Evolutionary conservation across 768 basidiomycete species (phyloP).

Genomic region (Tubosaeta brunneosetosa): DNA sequence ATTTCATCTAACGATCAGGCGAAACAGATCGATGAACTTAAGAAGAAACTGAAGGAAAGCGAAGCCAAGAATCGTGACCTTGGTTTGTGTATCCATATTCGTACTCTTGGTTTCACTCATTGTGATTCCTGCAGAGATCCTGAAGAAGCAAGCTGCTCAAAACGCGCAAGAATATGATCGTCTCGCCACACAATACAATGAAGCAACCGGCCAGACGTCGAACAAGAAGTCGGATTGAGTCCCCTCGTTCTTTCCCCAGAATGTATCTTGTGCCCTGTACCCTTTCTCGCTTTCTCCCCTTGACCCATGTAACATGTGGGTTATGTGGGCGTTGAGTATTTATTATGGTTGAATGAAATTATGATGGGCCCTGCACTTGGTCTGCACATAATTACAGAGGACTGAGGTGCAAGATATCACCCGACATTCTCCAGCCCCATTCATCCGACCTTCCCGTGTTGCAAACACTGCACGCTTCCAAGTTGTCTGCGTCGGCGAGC

Average conservation of each 20-base stretch:
- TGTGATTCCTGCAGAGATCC: conserved; percentile 45
- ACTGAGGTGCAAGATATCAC: no score
- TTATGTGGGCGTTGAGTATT: background rate
- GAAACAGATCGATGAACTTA: conserved; percentile 58
- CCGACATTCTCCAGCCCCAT: no score
- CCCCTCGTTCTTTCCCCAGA: background rate
- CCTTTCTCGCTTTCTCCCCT: background rate
- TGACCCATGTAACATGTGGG: background rate
- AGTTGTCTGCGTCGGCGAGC: no score
- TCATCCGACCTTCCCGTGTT: no score
- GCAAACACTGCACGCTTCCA: no score
- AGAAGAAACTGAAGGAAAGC: conserved; percentile 55
- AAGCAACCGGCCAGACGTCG: conserved; percentile 54
- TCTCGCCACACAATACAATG: conserved; percentile 73
- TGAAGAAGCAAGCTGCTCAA: conserved; percentile 78
- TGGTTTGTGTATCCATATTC: conserved; percentile 37
- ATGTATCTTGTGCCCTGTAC: background rate
- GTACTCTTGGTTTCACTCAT: background rate
- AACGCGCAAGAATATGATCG: conserved; percentile 80
- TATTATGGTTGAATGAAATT: background rate
- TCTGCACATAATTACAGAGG: no score
- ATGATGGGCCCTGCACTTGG: no score
- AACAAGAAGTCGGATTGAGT: conserved; percentile 63
- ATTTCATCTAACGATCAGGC: conserved; percentile 19
- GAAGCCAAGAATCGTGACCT: conserved; percentile 63